Percentiles rank a stretch among this genome's conserved stretches.
Evolutionary conservation across 2,329 filamentous ascomycete genomes (phyloP).

Genomic region (Cyphellophora attinorum): DNA sequence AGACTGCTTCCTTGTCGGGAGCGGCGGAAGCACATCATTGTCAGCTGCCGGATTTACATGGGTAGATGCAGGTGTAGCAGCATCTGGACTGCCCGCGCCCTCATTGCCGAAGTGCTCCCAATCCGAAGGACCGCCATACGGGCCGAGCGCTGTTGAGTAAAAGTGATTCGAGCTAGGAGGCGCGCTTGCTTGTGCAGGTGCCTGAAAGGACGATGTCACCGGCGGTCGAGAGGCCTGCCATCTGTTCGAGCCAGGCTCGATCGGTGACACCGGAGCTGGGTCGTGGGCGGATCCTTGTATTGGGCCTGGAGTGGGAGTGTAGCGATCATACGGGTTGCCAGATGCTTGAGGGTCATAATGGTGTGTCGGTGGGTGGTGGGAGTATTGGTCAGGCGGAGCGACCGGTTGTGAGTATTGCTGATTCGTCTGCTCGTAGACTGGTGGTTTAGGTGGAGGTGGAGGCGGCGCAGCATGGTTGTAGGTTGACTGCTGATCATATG

Average conservation of each 20-base stretch:
- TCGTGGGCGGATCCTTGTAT: slow-evolving; percentile 1
- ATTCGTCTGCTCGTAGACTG: slow-evolving; percentile 25
- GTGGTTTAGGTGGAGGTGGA: slow-evolving; percentile 32
- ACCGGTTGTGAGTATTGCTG: slow-evolving; percentile 19
- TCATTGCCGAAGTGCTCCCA: slow-evolving; percentile 30
- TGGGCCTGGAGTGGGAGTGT: neutral
- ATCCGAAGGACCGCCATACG: slow-evolving; percentile 32
- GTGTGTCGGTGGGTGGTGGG: slow-evolving; percentile 21
- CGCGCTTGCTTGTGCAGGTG: slow-evolving; percentile 13
- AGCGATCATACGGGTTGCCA: neutral
- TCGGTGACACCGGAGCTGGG: slow-evolving; percentile 14
- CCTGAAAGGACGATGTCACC: no score
- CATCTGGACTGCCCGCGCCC: neutral
- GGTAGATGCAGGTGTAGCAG: neutral
- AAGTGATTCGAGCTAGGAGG: slow-evolving; percentile 4
- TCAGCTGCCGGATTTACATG: neutral
- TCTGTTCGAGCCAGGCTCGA: slow-evolving; percentile 7
- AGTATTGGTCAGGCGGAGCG: slow-evolving; percentile 23
- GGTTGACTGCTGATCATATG: slow-evolving; percentile 15
- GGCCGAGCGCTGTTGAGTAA: slow-evolving; percentile 25
- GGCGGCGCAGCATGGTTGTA: slow-evolving; percentile 22
- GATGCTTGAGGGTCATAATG: slow-evolving; percentile 22
- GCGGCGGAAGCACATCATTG: neutral
- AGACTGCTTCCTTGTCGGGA: no score
- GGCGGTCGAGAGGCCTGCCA: no score